phyloP scores from a whole-genome alignment of 2,329 filamentous ascomycete species.

The Penicillium sp. region DNA sequence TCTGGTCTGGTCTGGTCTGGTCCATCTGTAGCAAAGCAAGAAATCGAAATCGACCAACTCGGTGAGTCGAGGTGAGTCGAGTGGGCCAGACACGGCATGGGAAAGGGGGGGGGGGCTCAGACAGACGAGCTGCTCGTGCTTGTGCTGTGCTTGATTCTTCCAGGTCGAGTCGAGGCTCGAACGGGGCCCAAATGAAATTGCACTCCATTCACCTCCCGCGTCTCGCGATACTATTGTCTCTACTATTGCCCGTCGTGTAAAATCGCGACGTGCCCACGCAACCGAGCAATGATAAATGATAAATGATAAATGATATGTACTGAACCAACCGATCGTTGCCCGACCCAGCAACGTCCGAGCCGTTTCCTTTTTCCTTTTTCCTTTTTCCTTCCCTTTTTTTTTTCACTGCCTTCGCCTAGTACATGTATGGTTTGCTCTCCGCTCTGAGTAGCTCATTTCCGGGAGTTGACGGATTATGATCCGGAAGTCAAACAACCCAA shows the following conservation, averaged over 20 bases:
- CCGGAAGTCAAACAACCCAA: constrained; percentile 2
- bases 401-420: background rate
- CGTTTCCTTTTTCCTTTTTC: background rate
- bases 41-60: constrained; percentile 8
- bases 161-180: constrained; percentile 5
- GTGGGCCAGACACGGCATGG: constrained; percentile 28
- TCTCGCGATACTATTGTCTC: background rate
- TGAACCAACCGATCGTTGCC: constrained; percentile 6
- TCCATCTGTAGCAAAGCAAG: constrained; percentile 5
- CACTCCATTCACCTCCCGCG: constrained; percentile 9
- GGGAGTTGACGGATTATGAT: background rate
- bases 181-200: constrained; percentile 9
- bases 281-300: too few relatives aligned
- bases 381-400: background rate
- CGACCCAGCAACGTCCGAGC: background rate
- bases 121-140: constrained; percentile 7
- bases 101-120: constrained; percentile 8
- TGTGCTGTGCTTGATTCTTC: constrained; percentile 18
- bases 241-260: background rate
- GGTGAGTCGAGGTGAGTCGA: constrained; percentile 20
- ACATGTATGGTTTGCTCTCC: background rate
- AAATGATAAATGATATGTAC: too few relatives aligned
- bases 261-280: background rate
- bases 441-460: constrained; percentile 1
- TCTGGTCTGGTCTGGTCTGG: too few relatives aligned